A percentile compares a stretch with the other conserved stretches of the same genome.
phyloP scores from a whole-genome alignment of 2,329 filamentous ascomycete species.

The Trichoderma arundinaceum region DNA sequence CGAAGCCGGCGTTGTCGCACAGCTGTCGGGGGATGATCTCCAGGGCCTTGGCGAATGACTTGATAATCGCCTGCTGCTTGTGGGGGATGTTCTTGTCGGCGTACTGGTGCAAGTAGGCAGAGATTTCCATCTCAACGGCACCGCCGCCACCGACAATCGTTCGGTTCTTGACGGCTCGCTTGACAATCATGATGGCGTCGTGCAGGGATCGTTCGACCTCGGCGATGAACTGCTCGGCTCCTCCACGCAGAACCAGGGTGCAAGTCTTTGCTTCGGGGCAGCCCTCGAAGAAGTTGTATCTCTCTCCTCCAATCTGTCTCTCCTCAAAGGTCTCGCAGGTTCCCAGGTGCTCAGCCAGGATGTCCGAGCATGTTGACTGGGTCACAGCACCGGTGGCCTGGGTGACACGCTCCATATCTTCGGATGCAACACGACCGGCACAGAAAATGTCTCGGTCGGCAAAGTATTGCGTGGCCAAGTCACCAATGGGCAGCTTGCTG shows the following conservation, averaged over 20 bases:
- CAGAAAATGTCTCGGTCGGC: slow-evolving; percentile 98
- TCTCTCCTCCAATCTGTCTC: slow-evolving; percentile 94
- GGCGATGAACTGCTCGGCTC: slow-evolving; percentile 98
- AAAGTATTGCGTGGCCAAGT: slow-evolving; percentile 97
- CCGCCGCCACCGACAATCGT: slow-evolving; percentile 95
- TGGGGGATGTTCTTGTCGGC: slow-evolving; percentile 90
- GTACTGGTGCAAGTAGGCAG: slow-evolving; percentile 87
- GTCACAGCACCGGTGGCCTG: slow-evolving; percentile 90
- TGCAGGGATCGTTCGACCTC: slow-evolving; percentile 97
- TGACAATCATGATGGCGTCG: slow-evolving; percentile 99
- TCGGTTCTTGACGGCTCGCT: slow-evolving; percentile 94
- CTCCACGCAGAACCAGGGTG: slow-evolving; percentile 91
- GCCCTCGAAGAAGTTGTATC: slow-evolving; percentile 98
- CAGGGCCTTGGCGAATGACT: slow-evolving; percentile 95
- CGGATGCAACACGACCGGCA: slow-evolving; percentile 86
- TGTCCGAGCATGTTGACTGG: slow-evolving; percentile 97
- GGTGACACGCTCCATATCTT: slow-evolving; percentile 95
- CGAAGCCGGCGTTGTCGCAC: slow-evolving; percentile 98
- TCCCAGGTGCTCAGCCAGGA: slow-evolving; percentile 85
- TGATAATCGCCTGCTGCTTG: slow-evolving; percentile 98
- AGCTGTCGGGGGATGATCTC: slow-evolving; percentile 96
- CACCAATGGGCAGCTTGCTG: slow-evolving; percentile 95
- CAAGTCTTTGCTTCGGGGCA: slow-evolving; percentile 96
- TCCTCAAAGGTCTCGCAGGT: slow-evolving; percentile 92
- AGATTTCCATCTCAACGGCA: slow-evolving; percentile 95